Evolutionary conservation across 441 rosid genomes (phyloP).

Genomic region (Theobroma grandiflorum): DNA sequence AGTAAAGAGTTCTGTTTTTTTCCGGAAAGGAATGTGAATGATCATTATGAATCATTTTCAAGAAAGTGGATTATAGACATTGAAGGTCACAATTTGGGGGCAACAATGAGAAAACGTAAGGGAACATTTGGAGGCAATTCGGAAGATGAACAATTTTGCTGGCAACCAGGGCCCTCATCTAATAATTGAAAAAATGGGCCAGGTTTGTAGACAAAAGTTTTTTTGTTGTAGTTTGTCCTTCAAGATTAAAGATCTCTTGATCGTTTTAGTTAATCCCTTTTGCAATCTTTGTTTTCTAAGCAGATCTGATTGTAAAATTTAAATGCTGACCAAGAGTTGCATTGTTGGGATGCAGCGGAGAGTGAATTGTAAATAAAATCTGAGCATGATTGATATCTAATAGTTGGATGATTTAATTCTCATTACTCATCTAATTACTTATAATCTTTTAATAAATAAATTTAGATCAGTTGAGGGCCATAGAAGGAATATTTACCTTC

Average conservation of each 20-base stretch:
- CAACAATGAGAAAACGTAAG: constrained; percentile 57
- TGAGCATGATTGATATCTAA: constrained; percentile 25
- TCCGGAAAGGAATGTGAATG: constrained; percentile 52
- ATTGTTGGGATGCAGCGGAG: constrained; percentile 31
- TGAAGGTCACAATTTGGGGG: constrained; percentile 49
- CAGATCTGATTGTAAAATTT: constrained; percentile 32
- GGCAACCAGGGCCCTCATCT: constrained; percentile 47
- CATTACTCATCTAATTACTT: neutral
- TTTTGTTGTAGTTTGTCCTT: constrained; percentile 38
- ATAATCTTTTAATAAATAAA: constrained; percentile 4
- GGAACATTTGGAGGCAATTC: constrained; percentile 46
- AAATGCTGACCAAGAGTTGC: constrained; percentile 36
- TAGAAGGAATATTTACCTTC: constrained; percentile 11
- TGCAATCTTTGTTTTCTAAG: constrained; percentile 33
- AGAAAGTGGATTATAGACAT: constrained; percentile 40
- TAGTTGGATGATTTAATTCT: constrained; percentile 13
- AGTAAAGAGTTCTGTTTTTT: constrained; percentile 66
- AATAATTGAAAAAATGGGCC: constrained; percentile 41
- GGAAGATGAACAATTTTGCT: constrained; percentile 51
- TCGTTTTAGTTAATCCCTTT: constrained; percentile 34
- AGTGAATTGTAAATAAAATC: constrained; percentile 40
- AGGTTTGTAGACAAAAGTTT: constrained; percentile 55
- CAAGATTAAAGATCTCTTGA: constrained; percentile 36
- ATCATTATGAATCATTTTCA: constrained; percentile 46
- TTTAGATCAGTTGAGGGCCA: neutral